Evolutionary conservation across 805 yeast species (phyloP), one percentile per base, ranked within the genome.

Genomic region (Metschnikowia lachancei): DNA sequence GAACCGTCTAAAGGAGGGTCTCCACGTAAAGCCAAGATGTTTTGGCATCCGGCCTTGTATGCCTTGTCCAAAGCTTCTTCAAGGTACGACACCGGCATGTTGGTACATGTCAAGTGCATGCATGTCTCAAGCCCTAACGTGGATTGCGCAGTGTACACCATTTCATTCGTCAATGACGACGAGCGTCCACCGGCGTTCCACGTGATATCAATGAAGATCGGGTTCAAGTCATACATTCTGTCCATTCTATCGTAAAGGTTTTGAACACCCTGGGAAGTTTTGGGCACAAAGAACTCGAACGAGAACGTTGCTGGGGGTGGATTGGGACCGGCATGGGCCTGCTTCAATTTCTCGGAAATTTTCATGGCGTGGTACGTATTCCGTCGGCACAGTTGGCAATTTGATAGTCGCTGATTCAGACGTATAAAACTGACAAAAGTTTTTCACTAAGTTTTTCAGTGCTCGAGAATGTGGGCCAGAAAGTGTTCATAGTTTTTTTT

Each of bases 171-270:
- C 53, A 90, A 70, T 36, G 82, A 81, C 5, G 95, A 83, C 41
- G 85, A 68, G 39, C 95, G 77, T 5, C 98, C 98, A 34, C 99
- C 99, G 3, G 99, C 99, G 61, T 92, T 92, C 99, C 99, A 94
- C 1, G 99, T 94, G 53, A 94, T 87, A 63, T 94, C 99, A 49
- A 94, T 83, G 66, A 94, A 94, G 53, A 87, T 81, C 1, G 99
- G 99, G 53, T 83, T 83, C 58, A 89, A 74, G 54, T 87, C 88
- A 66, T 87, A 89, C 99, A 94, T 94, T 65, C 97, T 81, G 62
- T 94, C 98, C 91, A 94, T 92, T 63, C 99, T 78, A 65, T 94
- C 98, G 70, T 91, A 92, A 49, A 94, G 74, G 64, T 94, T 94
- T 64, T 90, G 96, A 19, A 92, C 94, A 63, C 99, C 99, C 66